Conservation (phyloP, 257 asterid genomes). For the Solanum piurae region DNA sequence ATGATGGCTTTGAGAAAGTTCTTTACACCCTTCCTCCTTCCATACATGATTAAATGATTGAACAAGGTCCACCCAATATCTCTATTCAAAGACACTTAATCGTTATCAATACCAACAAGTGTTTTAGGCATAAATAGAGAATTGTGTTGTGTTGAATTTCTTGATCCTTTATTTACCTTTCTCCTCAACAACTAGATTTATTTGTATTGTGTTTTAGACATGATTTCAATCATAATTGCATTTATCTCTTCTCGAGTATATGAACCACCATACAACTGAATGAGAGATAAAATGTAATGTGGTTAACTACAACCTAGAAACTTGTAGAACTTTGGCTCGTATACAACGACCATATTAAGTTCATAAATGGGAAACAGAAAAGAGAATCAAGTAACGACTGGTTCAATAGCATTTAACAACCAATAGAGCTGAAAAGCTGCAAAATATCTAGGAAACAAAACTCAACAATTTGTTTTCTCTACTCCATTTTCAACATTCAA, state of each 20-base stretch:
- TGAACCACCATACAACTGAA: neutral
- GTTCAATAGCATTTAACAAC: neutral
- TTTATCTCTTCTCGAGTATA: neutral
- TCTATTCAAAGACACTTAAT: neutral
- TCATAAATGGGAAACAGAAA: neutral
- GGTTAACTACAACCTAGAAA: neutral
- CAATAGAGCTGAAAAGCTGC: neutral
- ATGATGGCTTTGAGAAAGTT: conserved; percentile 67
- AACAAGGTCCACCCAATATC: neutral
- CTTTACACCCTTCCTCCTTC: conserved; percentile 39
- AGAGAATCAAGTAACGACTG: neutral
- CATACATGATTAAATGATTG: neutral
- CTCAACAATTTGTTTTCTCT: neutral
- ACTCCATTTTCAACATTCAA: neutral
- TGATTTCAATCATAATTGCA: neutral
- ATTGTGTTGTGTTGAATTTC: neutral
- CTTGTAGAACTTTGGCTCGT: neutral
- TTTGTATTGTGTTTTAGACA: neutral
- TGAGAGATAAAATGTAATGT: neutral
- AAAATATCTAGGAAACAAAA: neutral
- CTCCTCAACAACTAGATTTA: neutral
- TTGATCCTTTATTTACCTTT: neutral
- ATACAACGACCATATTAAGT: neutral
- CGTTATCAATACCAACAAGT: neutral
- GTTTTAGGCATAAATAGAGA: neutral